A percentile compares a stretch with the other conserved stretches of the same genome.
These are phyloP conservation scores for Flaveria sonorensis DNA, from an alignment of 129 eudicot genomes.

Conservation along the genomic window DNA sequence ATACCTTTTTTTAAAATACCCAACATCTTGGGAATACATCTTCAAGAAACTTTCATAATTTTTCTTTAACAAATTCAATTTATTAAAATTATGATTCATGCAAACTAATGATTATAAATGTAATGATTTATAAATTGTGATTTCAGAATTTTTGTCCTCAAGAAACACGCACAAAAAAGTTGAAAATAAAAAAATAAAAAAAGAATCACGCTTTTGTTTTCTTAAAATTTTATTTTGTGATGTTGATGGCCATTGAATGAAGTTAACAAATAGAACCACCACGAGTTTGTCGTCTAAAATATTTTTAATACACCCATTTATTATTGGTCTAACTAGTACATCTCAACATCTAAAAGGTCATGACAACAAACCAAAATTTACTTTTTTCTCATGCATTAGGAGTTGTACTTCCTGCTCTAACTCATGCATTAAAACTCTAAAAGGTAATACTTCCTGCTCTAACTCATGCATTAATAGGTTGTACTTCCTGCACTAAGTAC, in stretches of 20 bases:
- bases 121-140: no score
- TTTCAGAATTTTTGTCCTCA: no score
- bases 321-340: conserved; percentile 2
- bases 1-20: no score
- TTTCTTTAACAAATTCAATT: no score
- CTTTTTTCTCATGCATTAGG: neutral
- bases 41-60: no score
- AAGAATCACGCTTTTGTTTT: neutral
- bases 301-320: neutral
- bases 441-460: no score
- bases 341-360: neutral
- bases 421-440: no score
- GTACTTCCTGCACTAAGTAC: neutral
- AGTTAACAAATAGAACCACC: neutral
- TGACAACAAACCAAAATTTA: neutral
- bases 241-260: neutral
- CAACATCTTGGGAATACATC: no score
- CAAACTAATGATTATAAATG: no score
- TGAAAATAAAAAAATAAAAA: neutral
- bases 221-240: neutral
- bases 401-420: neutral
- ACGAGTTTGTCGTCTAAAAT: neutral
- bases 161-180: no score
- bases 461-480: neutral
- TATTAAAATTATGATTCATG: no score